Conservation (phyloP, 805 yeast genomes). For the Brettanomyces nanus region DNA sequence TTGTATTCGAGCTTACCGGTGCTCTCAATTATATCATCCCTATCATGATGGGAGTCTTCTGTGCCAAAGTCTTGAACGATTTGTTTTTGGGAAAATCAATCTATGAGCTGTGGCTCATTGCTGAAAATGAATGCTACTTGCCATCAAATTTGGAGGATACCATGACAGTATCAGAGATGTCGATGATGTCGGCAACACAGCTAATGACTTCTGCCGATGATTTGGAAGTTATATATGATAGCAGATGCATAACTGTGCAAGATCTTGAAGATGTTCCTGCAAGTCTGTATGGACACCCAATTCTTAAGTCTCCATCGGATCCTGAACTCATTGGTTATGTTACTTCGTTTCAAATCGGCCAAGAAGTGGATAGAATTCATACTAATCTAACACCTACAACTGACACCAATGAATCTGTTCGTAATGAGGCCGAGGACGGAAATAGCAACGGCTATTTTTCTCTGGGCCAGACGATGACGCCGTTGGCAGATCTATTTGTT, state of each 20-base stretch:
- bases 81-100: constrained; percentile 38
- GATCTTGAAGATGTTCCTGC: constrained; percentile 21
- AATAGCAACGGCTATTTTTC: constrained; percentile 13
- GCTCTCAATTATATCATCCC: constrained; percentile 80
- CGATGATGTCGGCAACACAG: constrained; percentile 27
- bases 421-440: constrained; percentile 6
- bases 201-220: constrained; percentile 28
- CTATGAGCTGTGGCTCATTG: constrained; percentile 51
- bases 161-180: constrained; percentile 26
- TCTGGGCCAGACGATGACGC: constrained; percentile 11
- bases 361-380: constrained; percentile 17
- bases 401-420: constrained; percentile 12
- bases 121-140: constrained; percentile 33
- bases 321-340: constrained; percentile 36
- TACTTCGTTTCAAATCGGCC: constrained; percentile 28
- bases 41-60: constrained; percentile 75
- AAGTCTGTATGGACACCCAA: constrained; percentile 35
- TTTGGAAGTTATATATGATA: constrained; percentile 25
- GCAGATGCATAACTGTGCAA: constrained; percentile 19
- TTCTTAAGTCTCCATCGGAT: constrained; percentile 27
- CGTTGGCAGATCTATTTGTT: constrained; percentile 14
- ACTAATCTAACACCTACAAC: constrained; percentile 7
- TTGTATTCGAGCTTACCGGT: constrained; percentile 78
- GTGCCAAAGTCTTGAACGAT: constrained; percentile 67
- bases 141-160: constrained; percentile 30